Conservation (phyloP, 1,139 yeast genomes). For the Candida labiduridarum region DNA sequence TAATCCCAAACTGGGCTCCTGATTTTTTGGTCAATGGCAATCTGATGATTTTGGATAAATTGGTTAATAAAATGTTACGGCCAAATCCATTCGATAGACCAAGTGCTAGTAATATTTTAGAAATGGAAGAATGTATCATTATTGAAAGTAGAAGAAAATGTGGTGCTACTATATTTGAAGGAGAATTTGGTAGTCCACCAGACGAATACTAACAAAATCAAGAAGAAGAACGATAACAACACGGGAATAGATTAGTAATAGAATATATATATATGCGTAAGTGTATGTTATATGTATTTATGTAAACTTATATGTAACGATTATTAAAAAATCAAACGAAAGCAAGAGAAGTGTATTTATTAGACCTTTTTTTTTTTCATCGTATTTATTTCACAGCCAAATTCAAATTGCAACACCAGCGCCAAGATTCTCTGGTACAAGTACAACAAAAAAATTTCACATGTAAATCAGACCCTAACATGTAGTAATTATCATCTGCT, state of each 20-base stretch:
- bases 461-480: no score
- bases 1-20: slow-evolving; percentile 82
- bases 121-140: slow-evolving; percentile 69
- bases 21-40: slow-evolving; percentile 72
- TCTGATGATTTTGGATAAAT: slow-evolving; percentile 68
- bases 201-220: slow-evolving; percentile 11
- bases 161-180: slow-evolving; percentile 95
- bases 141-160: slow-evolving; percentile 86
- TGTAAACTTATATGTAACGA: no score
- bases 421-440: no score
- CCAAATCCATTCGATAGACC: slow-evolving; percentile 89
- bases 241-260: not conserved
- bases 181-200: slow-evolving; percentile 69
- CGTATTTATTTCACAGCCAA: no score
- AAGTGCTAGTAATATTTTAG: slow-evolving; percentile 68
- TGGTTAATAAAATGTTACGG: slow-evolving; percentile 86
- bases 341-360: no score
- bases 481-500: no score
- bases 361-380: no score
- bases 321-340: no score
- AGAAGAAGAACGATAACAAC: not conserved
- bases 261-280: not conserved
- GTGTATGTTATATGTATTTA: not conserved
- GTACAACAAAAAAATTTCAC: no score
- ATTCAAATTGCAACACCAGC: no score